phyloP scores from a whole-genome alignment of 306 rosid genomes.

The Lathyrus aphaca region DNA sequence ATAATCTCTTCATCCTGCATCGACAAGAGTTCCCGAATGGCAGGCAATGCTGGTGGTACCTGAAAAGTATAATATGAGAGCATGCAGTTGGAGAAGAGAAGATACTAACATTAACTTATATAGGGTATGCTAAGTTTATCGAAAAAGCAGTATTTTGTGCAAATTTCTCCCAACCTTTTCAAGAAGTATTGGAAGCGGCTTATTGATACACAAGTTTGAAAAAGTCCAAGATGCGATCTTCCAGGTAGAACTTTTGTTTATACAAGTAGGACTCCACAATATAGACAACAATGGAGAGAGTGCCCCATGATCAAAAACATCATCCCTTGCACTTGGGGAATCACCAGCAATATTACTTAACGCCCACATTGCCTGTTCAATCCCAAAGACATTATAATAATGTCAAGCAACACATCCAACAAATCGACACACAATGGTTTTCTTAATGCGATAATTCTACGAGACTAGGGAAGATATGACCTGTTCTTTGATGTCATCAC shows the following conservation, averaged over 20 bases:
- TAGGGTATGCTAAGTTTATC: not conserved
- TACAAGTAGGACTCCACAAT: not conserved
- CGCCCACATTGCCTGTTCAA: not conserved
- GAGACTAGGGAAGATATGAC: not conserved
- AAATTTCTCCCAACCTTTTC: not conserved
- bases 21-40: not conserved
- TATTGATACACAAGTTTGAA: not conserved
- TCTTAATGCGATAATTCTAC: not conserved
- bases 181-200: not conserved
- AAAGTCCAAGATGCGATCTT: not conserved
- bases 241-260: not conserved
- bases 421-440: not conserved
- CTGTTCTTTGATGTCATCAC: not conserved
- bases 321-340: not conserved
- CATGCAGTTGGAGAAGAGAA: not conserved
- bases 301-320: not conserved
- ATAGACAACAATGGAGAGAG: not conserved
- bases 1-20: not conserved
- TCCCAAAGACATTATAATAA: not conserved
- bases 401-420: not conserved
- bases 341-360: slow-evolving; percentile 1
- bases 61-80: not conserved
- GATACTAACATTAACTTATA: not conserved
- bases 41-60: not conserved
- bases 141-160: not conserved